Conservation (phyloP, 2,329 filamentous ascomycete genomes). For the Zymoseptoria brevis region DNA sequence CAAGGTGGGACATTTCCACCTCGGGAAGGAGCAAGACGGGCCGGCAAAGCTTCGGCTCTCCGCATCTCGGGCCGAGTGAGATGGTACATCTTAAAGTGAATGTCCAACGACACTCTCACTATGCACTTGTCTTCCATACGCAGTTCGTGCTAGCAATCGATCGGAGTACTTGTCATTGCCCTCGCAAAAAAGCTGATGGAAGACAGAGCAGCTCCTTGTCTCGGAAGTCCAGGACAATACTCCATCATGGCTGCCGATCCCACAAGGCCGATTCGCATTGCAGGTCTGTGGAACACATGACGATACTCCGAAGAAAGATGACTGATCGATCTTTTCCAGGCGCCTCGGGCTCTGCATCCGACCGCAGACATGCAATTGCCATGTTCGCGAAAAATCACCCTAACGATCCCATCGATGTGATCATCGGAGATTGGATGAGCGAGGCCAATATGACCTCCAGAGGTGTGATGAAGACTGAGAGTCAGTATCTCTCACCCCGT, state of each 20-base stretch:
- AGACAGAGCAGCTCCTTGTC: constrained; percentile 8
- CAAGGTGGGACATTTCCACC: background rate
- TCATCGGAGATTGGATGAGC: constrained; percentile 47
- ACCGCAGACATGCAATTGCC: constrained; percentile 32
- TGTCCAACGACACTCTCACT: background rate
- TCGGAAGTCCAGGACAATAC: constrained; percentile 12
- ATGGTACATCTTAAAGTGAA: background rate
- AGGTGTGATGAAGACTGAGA: constrained; percentile 40
- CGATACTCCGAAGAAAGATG: background rate
- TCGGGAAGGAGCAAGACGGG: background rate
- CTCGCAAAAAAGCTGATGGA: background rate
- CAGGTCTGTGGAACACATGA: constrained; percentile 10
- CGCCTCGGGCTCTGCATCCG: constrained; percentile 34
- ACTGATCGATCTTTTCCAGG: constrained; percentile 7
- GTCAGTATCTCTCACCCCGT: constrained; percentile 29
- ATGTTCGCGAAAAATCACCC: constrained; percentile 24
- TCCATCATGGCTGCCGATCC: constrained; percentile 16
- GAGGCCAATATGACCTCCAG: constrained; percentile 31
- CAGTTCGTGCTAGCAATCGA: background rate
- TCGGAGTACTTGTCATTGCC: background rate
- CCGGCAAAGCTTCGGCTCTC: background rate
- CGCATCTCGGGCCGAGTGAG: background rate
- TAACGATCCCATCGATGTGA: constrained; percentile 42
- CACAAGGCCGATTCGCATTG: constrained; percentile 25
- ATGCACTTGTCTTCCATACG: background rate